Evolutionary conservation across 2,329 filamentous ascomycete genomes (phyloP), one percentile per base, ranked within the genome.

Genomic region (Pyrenophora teres): DNA sequence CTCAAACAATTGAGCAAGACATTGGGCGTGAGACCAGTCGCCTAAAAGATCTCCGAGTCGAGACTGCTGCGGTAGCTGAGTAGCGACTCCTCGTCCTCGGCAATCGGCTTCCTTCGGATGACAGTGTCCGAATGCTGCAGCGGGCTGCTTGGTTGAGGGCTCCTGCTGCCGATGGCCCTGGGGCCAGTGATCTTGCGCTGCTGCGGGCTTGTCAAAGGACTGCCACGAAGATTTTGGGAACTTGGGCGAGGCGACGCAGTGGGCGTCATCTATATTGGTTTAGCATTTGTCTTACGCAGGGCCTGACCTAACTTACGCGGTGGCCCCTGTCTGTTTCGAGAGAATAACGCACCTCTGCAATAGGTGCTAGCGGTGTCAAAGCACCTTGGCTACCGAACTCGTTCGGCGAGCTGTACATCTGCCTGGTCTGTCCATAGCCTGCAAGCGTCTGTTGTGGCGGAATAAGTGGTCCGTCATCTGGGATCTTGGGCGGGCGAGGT

Each of bases 391-490:
- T 68, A 9, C 73, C 69, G 50, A 71, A 70, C 50, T 72, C 68
- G 40, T 69, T 72, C 4, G 68, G 67, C 31, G 62, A 66, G 61
- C 65, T 72, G 54, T 72, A 74, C 73, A 73, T 75, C 52, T 70
- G 69, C 53, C 69, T 67, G 3, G 71, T 68, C 53, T 73, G 69
- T 35, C 71, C 71, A 40, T 72, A 71, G 32, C 71, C 70, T 3
- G 70, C 71, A 50, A 74, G 69, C 2, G 69, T 65, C 72, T 70
- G 73, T 31, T 77, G 75, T 39, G 79, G 78, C 12, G 84, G 84
- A 18, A 87, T 73, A 39, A 87, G 72, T 5, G 84, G 84, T 0
- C 82, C 83, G 18, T 84, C 80, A 50, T 85, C 82, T 49, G 74
- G 75, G 51, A 81, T 69, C 64, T 83, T 83, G 13, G 80, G 78